Percentiles rank a stretch among this genome's conserved stretches.
These are phyloP conservation scores for Trypanosoma platydactyli DNA, from an alignment of 208 protist species.

Conservation along the genomic window DNA sequence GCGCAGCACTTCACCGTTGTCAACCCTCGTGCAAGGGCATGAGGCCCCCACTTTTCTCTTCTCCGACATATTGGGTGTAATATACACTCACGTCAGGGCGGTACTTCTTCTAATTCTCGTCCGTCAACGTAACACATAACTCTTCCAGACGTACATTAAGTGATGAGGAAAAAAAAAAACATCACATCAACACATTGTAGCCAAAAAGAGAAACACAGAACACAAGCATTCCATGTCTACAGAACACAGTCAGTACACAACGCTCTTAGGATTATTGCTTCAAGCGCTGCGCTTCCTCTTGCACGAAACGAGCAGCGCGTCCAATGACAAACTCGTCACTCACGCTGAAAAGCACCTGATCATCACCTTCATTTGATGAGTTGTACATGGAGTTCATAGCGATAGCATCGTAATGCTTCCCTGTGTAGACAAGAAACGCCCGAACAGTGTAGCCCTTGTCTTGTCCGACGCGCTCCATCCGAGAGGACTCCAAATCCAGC, in stretches of 20 bases:
- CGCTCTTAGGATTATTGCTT: background rate
- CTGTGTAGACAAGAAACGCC: slow-evolving; percentile 92
- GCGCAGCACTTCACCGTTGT: too few species aligned
- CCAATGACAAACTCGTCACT: slow-evolving; percentile 72
- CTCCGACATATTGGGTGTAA: too few species aligned
- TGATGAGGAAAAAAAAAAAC: background rate
- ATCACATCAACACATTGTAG: background rate
- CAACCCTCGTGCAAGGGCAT: too few species aligned
- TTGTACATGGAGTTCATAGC: slow-evolving; percentile 83
- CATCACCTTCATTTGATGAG: slow-evolving; percentile 55
- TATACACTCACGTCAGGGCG: background rate
- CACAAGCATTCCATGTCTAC: background rate
- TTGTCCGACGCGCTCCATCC: slow-evolving; percentile 81
- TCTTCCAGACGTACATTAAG: too few species aligned
- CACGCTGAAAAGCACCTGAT: slow-evolving; percentile 89
- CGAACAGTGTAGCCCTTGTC: slow-evolving; percentile 76
- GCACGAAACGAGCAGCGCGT: slow-evolving; percentile 77
- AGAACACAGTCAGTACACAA: background rate
- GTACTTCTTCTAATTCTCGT: background rate
- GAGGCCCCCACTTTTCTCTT: too few species aligned
- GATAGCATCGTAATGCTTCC: slow-evolving; percentile 94
- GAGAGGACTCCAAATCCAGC: slow-evolving; percentile 81
- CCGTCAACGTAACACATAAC: too few species aligned
- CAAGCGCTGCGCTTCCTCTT: slow-evolving; percentile 64
- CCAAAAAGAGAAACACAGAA: background rate